Evolutionary conservation across 2,329 filamentous ascomycete genomes (phyloP).

Genomic region (Colletotrichum magnum): DNA sequence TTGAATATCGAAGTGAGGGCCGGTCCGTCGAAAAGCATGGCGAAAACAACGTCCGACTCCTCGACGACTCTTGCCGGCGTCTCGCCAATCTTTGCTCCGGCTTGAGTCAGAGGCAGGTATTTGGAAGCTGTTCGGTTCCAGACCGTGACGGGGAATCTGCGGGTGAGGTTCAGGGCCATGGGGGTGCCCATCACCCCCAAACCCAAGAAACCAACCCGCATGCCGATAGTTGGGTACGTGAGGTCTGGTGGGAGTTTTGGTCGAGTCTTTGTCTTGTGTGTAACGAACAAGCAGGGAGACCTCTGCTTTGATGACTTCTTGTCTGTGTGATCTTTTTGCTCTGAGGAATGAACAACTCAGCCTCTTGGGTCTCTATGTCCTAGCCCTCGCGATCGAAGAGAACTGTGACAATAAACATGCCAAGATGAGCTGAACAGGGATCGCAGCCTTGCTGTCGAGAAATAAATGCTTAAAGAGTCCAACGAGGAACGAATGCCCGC

Average conservation of each 20-base stretch:
- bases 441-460: too few species aligned
- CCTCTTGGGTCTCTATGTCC: too few species aligned
- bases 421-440: too few species aligned
- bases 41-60: slow-evolving; percentile 49
- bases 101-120: slow-evolving; percentile 42
- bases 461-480: too few species aligned
- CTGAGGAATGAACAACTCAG: too few species aligned
- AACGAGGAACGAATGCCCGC: background rate
- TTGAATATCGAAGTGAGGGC: slow-evolving; percentile 46
- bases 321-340: too few species aligned
- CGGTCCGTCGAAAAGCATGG: slow-evolving; percentile 49
- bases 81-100: slow-evolving; percentile 44
- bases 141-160: slow-evolving; percentile 46
- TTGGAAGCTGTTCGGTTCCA: slow-evolving; percentile 50
- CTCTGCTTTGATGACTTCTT: too few species aligned
- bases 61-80: slow-evolving; percentile 45
- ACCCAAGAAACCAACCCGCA: slow-evolving; percentile 49
- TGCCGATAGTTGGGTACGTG: background rate
- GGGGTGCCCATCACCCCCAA: slow-evolving; percentile 51
- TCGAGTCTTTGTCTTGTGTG: too few species aligned
- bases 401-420: too few species aligned
- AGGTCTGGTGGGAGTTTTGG: too few species aligned
- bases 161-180: slow-evolving; percentile 51
- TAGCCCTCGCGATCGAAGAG: too few species aligned
- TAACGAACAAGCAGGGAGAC: too few species aligned